Evolutionary conservation across 768 basidiomycete species (phyloP).

Genomic region (Mrakia blollopis): DNA sequence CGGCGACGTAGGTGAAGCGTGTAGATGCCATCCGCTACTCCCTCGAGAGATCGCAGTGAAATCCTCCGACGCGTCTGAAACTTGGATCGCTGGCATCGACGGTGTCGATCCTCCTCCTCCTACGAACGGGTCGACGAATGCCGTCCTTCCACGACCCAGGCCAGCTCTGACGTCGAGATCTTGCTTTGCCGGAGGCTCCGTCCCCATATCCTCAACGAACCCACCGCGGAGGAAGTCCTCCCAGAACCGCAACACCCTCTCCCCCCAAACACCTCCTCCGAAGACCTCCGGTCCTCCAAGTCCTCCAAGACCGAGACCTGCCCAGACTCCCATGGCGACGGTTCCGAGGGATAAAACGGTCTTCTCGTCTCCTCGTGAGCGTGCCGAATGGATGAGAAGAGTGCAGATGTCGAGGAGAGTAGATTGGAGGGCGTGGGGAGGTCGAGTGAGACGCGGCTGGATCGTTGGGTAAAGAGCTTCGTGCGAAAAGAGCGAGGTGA

Average conservation of each 20-base stretch:
- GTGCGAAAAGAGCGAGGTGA: conserved; percentile 52
- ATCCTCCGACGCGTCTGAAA: not conserved
- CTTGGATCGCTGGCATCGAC: too few relatives aligned
- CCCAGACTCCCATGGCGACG: conserved; percentile 63
- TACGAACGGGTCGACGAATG: not conserved
- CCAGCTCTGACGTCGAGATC: not conserved
- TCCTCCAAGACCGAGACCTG: conserved; percentile 37
- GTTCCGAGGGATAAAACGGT: conserved; percentile 63
- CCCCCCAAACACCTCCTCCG: not conserved
- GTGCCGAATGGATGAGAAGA: conserved; percentile 57
- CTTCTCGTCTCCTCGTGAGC: conserved; percentile 52
- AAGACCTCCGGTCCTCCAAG: not conserved
- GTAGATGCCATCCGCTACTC: not conserved
- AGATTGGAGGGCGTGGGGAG: conserved; percentile 71
- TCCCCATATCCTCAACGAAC: not conserved
- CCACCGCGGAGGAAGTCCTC: not conserved
- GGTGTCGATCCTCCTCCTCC: not conserved
- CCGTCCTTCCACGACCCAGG: not conserved
- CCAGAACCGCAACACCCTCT: not conserved
- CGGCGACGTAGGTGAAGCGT: not conserved
- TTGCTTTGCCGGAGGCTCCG: not conserved
- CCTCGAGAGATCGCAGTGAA: not conserved
- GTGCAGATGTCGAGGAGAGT: conserved; percentile 66
- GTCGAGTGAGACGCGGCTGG: conserved; percentile 58
- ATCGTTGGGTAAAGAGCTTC: conserved; percentile 66